phyloP scores from a whole-genome alignment of 352 stramenopile species.

The Pythium sp. region DNA sequence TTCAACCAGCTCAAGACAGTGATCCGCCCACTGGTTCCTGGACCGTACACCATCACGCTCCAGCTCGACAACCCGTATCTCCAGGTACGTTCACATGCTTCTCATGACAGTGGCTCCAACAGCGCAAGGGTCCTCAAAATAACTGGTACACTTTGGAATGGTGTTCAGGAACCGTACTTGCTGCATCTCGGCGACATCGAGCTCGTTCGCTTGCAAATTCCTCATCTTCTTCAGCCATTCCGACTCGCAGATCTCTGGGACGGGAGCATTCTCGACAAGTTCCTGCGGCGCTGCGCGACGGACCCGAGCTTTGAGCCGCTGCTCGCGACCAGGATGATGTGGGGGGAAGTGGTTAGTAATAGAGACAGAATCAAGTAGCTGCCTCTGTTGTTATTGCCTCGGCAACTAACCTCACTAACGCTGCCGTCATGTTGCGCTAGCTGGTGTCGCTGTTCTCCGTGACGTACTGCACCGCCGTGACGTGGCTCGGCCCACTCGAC shows the following conservation, averaged over 20 bases:
- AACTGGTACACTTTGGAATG: not conserved
- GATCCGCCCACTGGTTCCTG: not conserved
- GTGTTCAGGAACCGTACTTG: conserved; percentile 2
- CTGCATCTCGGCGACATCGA: conserved; percentile 8
- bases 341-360: conserved; percentile 32
- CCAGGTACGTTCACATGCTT: conserved; percentile 1
- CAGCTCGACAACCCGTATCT: conserved; percentile 12
- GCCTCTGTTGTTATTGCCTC: not conserved
- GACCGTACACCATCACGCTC: conserved; percentile 9
- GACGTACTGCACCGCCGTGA: conserved; percentile 33
- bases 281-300: conserved; percentile 22
- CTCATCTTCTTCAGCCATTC: not conserved
- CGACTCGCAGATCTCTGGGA: conserved; percentile 18
- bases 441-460: conserved; percentile 54
- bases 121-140: not conserved
- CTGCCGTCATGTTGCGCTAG: conserved; percentile 6
- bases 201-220: not conserved
- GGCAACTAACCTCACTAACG: not conserved
- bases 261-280: conserved; percentile 23
- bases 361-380: not conserved
- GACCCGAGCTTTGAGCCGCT: conserved; percentile 29
- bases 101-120: not conserved
- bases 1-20: conserved; percentile 4
- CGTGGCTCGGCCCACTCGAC: conserved; percentile 51
- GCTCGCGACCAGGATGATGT: conserved; percentile 29